Evolutionary conservation across 2,329 filamentous ascomycete genomes (phyloP).

Genomic region (Stenocarpella maydis): DNA sequence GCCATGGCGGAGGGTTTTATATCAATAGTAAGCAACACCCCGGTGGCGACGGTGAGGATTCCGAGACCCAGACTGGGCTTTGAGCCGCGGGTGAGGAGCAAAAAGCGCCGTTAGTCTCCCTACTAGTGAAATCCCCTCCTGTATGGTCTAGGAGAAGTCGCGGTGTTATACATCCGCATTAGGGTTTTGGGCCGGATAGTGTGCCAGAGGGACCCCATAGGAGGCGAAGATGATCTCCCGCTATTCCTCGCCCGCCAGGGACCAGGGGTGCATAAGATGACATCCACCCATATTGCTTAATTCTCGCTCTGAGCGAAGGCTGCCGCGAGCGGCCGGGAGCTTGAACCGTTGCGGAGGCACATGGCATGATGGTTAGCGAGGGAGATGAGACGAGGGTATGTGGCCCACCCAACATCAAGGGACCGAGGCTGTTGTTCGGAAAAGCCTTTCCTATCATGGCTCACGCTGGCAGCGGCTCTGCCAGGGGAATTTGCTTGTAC

Average conservation of each 20-base stretch:
- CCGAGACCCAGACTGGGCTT: not conserved
- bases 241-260: not conserved
- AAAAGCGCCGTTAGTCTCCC: conserved; percentile 16
- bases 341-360: not conserved
- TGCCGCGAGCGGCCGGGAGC: not conserved
- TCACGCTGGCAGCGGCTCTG: conserved; percentile 19
- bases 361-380: not conserved
- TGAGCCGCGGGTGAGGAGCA: conserved; percentile 1
- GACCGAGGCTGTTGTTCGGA: not conserved
- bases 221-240: conserved; percentile 23
- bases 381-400: conserved; percentile 3
- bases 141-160: conserved; percentile 20
- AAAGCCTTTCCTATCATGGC: not conserved
- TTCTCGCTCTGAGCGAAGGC: conserved; percentile 14
- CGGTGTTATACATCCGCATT: conserved; percentile 7
- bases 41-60: conserved; percentile 14
- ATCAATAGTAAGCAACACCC: not conserved
- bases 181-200: conserved; percentile 9
- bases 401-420: not conserved
- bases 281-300: conserved; percentile 15
- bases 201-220: conserved; percentile 9
- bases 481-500: not conserved
- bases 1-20: conserved; percentile 13
- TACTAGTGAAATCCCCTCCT: conserved; percentile 20
- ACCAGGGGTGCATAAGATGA: conserved; percentile 5